Evolutionary conservation across 1,284 basidiomycete species (phyloP), one percentile per base, ranked within the genome.

Genomic region (Phylloporus sp.): DNA sequence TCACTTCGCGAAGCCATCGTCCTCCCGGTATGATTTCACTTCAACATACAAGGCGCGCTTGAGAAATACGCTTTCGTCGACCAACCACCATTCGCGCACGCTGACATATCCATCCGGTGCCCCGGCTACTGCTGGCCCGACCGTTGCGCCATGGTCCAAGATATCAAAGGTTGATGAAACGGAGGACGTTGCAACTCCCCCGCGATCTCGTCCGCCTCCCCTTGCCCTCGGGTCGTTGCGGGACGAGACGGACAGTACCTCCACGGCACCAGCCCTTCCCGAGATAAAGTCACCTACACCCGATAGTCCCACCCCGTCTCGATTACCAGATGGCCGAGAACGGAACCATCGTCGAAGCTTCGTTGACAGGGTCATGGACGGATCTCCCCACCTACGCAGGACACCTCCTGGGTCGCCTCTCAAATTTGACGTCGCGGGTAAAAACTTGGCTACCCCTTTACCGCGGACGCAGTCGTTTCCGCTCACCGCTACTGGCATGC

Each of bases 21-120:
- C 84, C 1, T 76, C 82, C 28, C 81, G 87, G 52, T 88, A 90
- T 69, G 84, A 89, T 69, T 84, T 88, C 59, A 75, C 80, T 4
- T 75, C 79, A 18, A 84, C 87, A 0, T 72, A 82, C 62, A 83
- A 83, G 71, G 78, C 75, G 20, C 78, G 82, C 26, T 82, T 71
- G 46, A 66, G 70, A 72, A 58, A 58, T 44, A 22, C 53, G 11
- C 22, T 72, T 44, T 53, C 74, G 58, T 65, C 72, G 44, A 62
- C 71, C 52, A 73, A 54, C 32, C 72, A 77, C 66, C 68, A 77
- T 63, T 59, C 60, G n/a, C 68, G 74, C 57, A 80, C 71, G 40
- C 73, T 68, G 50, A 79, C 82, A 12, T 75, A 81, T 61, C 82
- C 83, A n/a, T 68, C 70, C 47, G 49, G 49, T 40, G 58, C 39